phyloP scores from a whole-genome alignment of 2,329 filamentous ascomycete species.

The Cytospora chrysosperma region DNA sequence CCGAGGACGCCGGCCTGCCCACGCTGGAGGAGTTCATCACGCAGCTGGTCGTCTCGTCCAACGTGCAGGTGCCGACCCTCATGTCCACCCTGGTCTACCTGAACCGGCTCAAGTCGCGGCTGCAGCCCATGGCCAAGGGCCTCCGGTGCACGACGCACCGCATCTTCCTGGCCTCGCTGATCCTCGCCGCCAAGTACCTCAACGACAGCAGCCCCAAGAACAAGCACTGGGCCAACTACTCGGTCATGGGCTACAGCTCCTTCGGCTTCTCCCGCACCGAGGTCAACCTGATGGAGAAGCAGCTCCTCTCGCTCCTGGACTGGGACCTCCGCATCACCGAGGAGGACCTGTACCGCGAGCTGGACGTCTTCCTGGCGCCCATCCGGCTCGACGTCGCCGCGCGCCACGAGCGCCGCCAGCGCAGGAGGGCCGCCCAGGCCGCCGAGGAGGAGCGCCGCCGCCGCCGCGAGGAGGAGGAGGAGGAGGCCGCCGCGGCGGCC shows the following conservation, averaged over 20 bases:
- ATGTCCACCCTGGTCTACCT: slow-evolving; percentile 98
- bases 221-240: slow-evolving; percentile 99
- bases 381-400: slow-evolving; percentile 64
- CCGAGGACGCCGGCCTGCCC: slow-evolving; percentile 61
- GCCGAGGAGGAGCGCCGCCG: slow-evolving; percentile 25
- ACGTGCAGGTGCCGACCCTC: slow-evolving; percentile 94
- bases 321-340: slow-evolving; percentile 89
- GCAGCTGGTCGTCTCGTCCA: slow-evolving; percentile 85
- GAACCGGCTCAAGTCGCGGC: slow-evolving; percentile 73
- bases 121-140: slow-evolving; percentile 93
- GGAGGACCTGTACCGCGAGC: slow-evolving; percentile 80
- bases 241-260: slow-evolving; percentile 63
- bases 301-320: slow-evolving; percentile 89
- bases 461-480: slow-evolving; percentile 45
- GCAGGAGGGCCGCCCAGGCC: slow-evolving; percentile 36
- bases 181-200: slow-evolving; percentile 90
- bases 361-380: slow-evolving; percentile 85
- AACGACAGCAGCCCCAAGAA: slow-evolving; percentile 99
- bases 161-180: slow-evolving; percentile 89
- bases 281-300: slow-evolving; percentile 99
- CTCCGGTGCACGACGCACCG: slow-evolving; percentile 95
- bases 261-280: slow-evolving; percentile 94
- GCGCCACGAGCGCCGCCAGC: slow-evolving; percentile 50
- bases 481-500: slow-evolving; percentile 37
- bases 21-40: slow-evolving; percentile 88